These are phyloP conservation scores for Vitis hybrid DNA, from an alignment of 177 flowering plant species.

Conservation along the genomic window DNA sequence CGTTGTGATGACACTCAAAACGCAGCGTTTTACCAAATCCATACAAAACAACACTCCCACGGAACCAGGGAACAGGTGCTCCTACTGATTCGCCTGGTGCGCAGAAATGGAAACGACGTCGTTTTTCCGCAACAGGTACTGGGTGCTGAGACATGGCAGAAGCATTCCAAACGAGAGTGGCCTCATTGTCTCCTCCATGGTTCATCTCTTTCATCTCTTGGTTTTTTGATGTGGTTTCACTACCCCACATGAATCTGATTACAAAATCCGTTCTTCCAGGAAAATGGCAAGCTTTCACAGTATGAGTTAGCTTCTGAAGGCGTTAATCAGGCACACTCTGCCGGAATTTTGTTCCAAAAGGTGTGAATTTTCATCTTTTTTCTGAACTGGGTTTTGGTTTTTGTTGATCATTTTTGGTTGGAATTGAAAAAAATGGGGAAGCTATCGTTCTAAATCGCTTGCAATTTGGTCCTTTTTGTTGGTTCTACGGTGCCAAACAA, in stretches of 20 bases:
- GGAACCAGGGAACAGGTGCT: too few species aligned
- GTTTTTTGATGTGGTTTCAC: neutral
- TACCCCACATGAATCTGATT: too few species aligned
- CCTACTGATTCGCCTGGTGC: too few species aligned
- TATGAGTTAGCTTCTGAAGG: constrained; percentile 79
- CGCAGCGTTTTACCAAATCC: too few species aligned
- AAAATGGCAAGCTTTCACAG: constrained; percentile 66
- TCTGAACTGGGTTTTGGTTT: neutral
- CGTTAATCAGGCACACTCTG: constrained; percentile 66
- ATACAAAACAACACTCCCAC: too few species aligned
- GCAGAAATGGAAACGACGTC: constrained; percentile 27
- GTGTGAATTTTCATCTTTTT: constrained; percentile 20
- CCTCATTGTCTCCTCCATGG: constrained; percentile 86
- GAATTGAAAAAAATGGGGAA: too few species aligned
- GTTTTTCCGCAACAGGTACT: constrained; percentile 64
- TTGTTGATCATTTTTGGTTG: neutral
- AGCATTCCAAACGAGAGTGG: constrained; percentile 92
- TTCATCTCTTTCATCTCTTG: constrained; percentile 20
- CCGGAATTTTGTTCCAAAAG: constrained; percentile 70
- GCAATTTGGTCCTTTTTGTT: too few species aligned
- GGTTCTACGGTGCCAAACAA: too few species aligned
- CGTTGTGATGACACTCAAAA: too few species aligned
- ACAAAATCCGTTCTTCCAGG: constrained; percentile 40
- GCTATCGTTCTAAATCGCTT: too few species aligned
- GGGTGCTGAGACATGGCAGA: constrained; percentile 90